A percentile compares a stretch with the other conserved stretches of the same genome.
phyloP scores from a whole-genome alignment of 768 basidiomycete genomes.

The Exidia glandulosa region DNA sequence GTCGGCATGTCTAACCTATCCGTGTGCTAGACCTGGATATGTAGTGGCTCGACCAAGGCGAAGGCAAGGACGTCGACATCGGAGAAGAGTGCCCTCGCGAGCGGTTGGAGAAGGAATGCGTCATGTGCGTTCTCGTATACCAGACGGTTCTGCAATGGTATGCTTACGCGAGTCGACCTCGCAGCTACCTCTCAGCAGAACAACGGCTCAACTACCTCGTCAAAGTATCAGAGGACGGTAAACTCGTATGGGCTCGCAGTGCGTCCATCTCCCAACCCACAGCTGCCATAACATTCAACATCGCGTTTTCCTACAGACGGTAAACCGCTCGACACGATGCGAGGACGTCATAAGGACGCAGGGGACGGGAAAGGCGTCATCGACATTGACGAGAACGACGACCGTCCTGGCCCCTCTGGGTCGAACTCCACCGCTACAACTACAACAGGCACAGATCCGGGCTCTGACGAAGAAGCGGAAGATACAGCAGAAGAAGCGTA shows the following conservation, averaged over 20 bases:
- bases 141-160: conserved; percentile 31
- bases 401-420: no score
- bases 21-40: no score
- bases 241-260: conserved; percentile 48
- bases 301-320: no score
- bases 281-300: no score
- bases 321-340: conserved; percentile 48
- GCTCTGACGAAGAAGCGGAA: no score
- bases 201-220: conserved; percentile 58
- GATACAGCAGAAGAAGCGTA: neutral
- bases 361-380: no score
- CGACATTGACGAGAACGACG: no score
- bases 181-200: conserved; percentile 48
- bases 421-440: no score
- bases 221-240: conserved; percentile 41
- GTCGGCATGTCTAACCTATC: no score
- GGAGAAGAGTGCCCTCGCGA: conserved; percentile 45
- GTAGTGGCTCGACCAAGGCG: conserved; percentile 54
- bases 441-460: no score
- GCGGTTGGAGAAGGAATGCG: conserved; percentile 42
- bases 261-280: no score
- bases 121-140: conserved; percentile 20
- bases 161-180: neutral
- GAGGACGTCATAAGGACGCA: no score
- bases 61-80: conserved; percentile 42